Percentiles rank a stretch among this genome's conserved stretches.
Evolutionary conservation across 768 basidiomycete genomes (phyloP).

Genomic region (Cubamyces lactineus): DNA sequence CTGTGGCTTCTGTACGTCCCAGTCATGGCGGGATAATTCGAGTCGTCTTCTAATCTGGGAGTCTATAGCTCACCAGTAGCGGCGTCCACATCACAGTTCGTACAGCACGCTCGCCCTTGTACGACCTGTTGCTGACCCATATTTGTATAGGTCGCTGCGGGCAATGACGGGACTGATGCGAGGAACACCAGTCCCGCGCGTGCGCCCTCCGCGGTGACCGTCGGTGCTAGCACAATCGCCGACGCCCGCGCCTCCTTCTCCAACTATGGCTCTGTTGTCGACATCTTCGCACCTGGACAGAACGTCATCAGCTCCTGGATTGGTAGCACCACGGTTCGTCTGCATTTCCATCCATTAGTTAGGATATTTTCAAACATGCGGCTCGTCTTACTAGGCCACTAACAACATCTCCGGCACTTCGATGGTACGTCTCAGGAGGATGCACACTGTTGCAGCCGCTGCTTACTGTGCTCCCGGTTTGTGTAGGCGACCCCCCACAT

Average conservation of each 20-base stretch:
- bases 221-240: slow-evolving; percentile 43
- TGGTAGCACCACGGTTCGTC: slow-evolving; percentile 9
- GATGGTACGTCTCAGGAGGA: slow-evolving; percentile 15
- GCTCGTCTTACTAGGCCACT: not conserved
- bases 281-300: slow-evolving; percentile 46
- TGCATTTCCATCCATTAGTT: not conserved
- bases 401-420: slow-evolving; percentile 27
- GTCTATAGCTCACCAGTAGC: slow-evolving; percentile 1
- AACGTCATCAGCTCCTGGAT: slow-evolving; percentile 19
- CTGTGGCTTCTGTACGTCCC: slow-evolving; percentile 26
- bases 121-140: not conserved
- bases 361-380: not conserved
- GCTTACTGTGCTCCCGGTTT: slow-evolving; percentile 26
- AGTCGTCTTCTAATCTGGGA: not conserved
- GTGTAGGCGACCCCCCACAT: slow-evolving; percentile 45
- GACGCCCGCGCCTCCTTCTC: slow-evolving; percentile 43
- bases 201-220: slow-evolving; percentile 40
- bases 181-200: slow-evolving; percentile 40
- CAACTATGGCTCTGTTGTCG: slow-evolving; percentile 47
- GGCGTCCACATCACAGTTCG: slow-evolving; percentile 22
- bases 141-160: slow-evolving; percentile 36
- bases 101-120: not conserved
- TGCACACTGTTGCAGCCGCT: not conserved
- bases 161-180: slow-evolving; percentile 41
- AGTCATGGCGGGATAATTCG: not conserved